Conservation (phyloP, 2,329 filamentous ascomycete genomes). For the Fusarium guadeloupense region DNA sequence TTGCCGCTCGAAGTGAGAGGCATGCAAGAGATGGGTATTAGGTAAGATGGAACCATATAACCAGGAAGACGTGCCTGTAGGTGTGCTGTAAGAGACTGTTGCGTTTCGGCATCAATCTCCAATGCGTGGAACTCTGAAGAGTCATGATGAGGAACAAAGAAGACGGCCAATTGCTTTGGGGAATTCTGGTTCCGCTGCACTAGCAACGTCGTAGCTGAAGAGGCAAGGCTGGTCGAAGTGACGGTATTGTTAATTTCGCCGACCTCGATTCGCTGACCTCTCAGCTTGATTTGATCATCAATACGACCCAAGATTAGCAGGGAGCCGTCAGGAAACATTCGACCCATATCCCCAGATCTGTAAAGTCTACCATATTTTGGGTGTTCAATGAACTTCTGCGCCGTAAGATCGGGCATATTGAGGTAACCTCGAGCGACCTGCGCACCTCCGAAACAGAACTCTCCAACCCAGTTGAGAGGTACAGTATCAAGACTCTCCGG, state of each 20-base stretch:
- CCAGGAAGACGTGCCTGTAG: slow-evolving; percentile 67
- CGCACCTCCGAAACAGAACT: slow-evolving; percentile 86
- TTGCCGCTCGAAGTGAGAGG: slow-evolving; percentile 81
- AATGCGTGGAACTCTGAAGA: slow-evolving; percentile 50
- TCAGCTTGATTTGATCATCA: slow-evolving; percentile 84
- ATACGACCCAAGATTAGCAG: slow-evolving; percentile 77
- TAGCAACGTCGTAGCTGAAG: slow-evolving; percentile 72
- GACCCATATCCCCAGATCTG: slow-evolving; percentile 82
- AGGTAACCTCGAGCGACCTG: slow-evolving; percentile 83
- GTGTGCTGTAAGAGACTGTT: slow-evolving; percentile 61
- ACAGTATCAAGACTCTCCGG: slow-evolving; percentile 60
- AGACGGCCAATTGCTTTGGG: slow-evolving; percentile 69
- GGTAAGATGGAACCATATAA: slow-evolving; percentile 82
- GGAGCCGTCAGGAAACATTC: slow-evolving; percentile 79
- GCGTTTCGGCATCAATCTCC: slow-evolving; percentile 46
- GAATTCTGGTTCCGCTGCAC: slow-evolving; percentile 52
- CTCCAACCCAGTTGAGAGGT: slow-evolving; percentile 78
- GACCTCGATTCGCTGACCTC: slow-evolving; percentile 82
- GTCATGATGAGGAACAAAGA: slow-evolving; percentile 65
- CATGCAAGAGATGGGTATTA: slow-evolving; percentile 74
- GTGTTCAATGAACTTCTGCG: slow-evolving; percentile 74
- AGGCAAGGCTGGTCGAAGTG: slow-evolving; percentile 59
- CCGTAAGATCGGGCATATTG: slow-evolving; percentile 69
- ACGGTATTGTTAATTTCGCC: slow-evolving; percentile 76
- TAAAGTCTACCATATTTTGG: slow-evolving; percentile 77